Evolutionary conservation across 2,329 filamentous ascomycete species (phyloP).

Genomic region (Coniochaeta sp.): DNA sequence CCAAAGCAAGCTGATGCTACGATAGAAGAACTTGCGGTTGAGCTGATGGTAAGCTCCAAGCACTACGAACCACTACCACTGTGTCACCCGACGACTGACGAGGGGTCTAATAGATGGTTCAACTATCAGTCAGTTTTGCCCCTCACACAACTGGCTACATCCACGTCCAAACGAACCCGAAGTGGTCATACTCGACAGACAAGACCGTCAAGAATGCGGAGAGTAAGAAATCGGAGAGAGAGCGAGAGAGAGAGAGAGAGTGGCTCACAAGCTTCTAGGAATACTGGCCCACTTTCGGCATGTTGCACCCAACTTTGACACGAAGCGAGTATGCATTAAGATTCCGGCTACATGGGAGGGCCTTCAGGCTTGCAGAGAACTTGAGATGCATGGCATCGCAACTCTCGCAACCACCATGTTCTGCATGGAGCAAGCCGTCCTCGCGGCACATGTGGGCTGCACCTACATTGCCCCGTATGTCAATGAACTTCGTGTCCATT

Average conservation of each 20-base stretch:
- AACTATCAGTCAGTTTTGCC: slow-evolving; percentile 42
- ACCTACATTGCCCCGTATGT: slow-evolving; percentile 60
- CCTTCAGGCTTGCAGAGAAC: slow-evolving; percentile 46
- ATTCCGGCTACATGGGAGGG: slow-evolving; percentile 58
- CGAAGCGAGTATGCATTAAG: slow-evolving; percentile 51
- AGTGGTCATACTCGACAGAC: slow-evolving; percentile 39
- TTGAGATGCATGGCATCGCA: slow-evolving; percentile 45
- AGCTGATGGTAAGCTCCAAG: slow-evolving; percentile 38
- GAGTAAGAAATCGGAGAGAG: slow-evolving; percentile 26
- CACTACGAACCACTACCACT: background rate
- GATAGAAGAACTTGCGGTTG: slow-evolving; percentile 42
- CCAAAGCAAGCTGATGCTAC: slow-evolving; percentile 24
- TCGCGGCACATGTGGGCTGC: slow-evolving; percentile 50
- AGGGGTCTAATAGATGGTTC: no score
- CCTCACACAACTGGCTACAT: slow-evolving; percentile 41
- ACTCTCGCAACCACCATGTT: slow-evolving; percentile 59
- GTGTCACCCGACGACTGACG: no score
- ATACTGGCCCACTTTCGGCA: slow-evolving; percentile 39
- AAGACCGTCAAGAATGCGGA: slow-evolving; percentile 42
- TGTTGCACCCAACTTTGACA: slow-evolving; percentile 34
- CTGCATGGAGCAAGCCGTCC: slow-evolving; percentile 49
- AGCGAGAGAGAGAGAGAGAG: background rate
- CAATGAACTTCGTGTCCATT: slow-evolving; percentile 57
- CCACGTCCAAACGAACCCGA: slow-evolving; percentile 54
- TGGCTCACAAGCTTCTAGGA: slow-evolving; percentile 26